phyloP scores from a whole-genome alignment of 164 flowering plant species.

The Macadamia tetraphylla region DNA sequence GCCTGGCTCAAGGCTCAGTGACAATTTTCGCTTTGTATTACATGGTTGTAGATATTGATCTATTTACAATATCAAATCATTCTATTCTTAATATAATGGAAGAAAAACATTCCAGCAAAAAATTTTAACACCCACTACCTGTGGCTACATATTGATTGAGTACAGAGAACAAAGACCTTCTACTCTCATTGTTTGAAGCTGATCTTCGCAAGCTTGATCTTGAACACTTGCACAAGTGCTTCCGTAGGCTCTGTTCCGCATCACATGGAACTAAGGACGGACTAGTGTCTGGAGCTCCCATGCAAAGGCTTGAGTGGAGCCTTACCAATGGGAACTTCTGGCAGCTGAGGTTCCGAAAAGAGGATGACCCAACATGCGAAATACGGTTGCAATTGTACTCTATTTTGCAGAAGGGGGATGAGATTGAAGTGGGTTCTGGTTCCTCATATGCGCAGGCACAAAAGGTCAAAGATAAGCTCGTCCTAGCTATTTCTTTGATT shows the following conservation, averaged over 20 bases:
- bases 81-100: slow-evolving; percentile 6
- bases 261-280: slow-evolving; percentile 39
- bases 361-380: slow-evolving; percentile 38
- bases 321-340: slow-evolving; percentile 63
- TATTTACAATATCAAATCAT: slow-evolving; percentile 16
- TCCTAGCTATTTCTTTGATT: slow-evolving; percentile 43
- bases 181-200: slow-evolving; percentile 41
- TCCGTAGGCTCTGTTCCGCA: slow-evolving; percentile 23
- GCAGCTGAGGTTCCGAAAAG: slow-evolving; percentile 59
- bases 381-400: slow-evolving; percentile 33
- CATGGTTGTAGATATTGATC: slow-evolving; percentile 4
- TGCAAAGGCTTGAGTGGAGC: slow-evolving; percentile 57
- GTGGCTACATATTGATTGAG: slow-evolving; percentile 47
- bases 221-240: slow-evolving; percentile 42
- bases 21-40: not conserved
- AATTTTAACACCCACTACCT: slow-evolving; percentile 37
- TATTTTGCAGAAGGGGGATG: slow-evolving; percentile 60
- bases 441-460: slow-evolving; percentile 60
- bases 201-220: slow-evolving; percentile 49
- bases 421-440: slow-evolving; percentile 33
- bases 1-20: not conserved
- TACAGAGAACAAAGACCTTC: slow-evolving; percentile 63
- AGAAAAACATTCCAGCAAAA: not conserved
- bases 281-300: slow-evolving; percentile 52
- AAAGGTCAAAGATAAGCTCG: slow-evolving; percentile 60